phyloP scores from a whole-genome alignment of 306 rosid species.

The Fagus crenata region DNA sequence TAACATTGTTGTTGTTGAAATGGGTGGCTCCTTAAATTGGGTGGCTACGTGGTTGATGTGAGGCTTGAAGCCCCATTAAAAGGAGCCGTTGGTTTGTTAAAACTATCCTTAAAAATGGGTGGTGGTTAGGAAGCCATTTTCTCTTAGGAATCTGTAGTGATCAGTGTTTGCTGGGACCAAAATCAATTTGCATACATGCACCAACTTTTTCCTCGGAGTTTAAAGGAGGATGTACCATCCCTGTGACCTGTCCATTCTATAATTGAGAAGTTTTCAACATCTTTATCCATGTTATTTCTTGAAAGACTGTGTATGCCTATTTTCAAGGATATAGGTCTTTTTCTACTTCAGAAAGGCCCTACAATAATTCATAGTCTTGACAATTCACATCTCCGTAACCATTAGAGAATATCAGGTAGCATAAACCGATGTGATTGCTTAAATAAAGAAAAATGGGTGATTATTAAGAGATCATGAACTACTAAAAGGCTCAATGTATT shows the following conservation, averaged over 20 bases:
- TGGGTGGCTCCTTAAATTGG: background rate
- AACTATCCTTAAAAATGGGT: background rate
- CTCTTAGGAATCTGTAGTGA: too few species aligned
- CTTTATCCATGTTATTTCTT: background rate
- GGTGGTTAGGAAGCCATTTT: background rate
- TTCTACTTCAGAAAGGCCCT: background rate
- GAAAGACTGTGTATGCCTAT: background rate
- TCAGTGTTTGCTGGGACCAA: background rate
- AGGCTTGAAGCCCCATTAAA: background rate
- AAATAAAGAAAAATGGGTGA: background rate
- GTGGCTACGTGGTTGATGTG: background rate
- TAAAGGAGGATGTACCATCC: slow-evolving; percentile 5
- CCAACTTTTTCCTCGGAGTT: too few species aligned
- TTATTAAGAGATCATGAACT: background rate
- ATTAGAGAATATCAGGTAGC: background rate
- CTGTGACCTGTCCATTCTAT: background rate
- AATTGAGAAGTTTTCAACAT: background rate
- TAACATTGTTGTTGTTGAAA: background rate
- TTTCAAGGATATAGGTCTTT: background rate
- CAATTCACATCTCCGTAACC: background rate
- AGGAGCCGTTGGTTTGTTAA: background rate
- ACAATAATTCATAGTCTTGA: background rate
- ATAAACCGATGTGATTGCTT: background rate
- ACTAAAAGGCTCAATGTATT: background rate
- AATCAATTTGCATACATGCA: background rate